Evolutionary conservation across 768 basidiomycete species (phyloP).

Genomic region (Mycena rosella): DNA sequence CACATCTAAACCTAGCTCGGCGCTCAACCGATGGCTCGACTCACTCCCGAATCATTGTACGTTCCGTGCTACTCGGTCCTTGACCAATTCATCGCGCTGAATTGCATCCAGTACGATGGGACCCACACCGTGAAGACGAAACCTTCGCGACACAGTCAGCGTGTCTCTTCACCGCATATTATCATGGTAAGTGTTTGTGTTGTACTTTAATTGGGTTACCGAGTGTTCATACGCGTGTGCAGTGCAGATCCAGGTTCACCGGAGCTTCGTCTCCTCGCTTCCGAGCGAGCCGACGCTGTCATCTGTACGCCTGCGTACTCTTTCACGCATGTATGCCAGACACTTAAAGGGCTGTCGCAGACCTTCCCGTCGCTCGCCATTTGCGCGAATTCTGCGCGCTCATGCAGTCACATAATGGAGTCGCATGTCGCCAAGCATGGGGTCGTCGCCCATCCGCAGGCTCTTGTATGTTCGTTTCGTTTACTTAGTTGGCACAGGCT

Average conservation of each 20-base stretch:
- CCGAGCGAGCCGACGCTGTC: slow-evolving; percentile 54
- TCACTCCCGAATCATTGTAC: slow-evolving; percentile 58
- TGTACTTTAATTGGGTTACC: background rate
- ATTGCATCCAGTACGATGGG: slow-evolving; percentile 58
- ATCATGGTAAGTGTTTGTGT: slow-evolving; percentile 43
- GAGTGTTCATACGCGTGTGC: background rate
- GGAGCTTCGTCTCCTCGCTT: slow-evolving; percentile 71
- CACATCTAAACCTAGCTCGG: slow-evolving; percentile 50
- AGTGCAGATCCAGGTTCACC: slow-evolving; percentile 68
- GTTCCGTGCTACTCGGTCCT: slow-evolving; percentile 11
- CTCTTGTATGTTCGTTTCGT: slow-evolving; percentile 12
- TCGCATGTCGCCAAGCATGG: slow-evolving; percentile 43
- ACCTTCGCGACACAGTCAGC: slow-evolving; percentile 64
- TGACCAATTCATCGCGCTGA: background rate
- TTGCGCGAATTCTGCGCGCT: slow-evolving; percentile 74
- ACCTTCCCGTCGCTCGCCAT: slow-evolving; percentile 75
- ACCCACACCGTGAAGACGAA: slow-evolving; percentile 54
- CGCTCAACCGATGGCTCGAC: slow-evolving; percentile 65
- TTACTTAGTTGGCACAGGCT: background rate
- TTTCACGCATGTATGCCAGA: too few relatives aligned
- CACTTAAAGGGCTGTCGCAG: background rate
- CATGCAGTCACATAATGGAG: slow-evolving; percentile 70
- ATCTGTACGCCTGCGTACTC: too few relatives aligned
- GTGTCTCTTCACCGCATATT: slow-evolving; percentile 60
- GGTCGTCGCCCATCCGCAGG: slow-evolving; percentile 17